Base-by-base conservation (phyloP, 495 filamentous ascomycete genomes). In the Daldinia childiae region DNA sequence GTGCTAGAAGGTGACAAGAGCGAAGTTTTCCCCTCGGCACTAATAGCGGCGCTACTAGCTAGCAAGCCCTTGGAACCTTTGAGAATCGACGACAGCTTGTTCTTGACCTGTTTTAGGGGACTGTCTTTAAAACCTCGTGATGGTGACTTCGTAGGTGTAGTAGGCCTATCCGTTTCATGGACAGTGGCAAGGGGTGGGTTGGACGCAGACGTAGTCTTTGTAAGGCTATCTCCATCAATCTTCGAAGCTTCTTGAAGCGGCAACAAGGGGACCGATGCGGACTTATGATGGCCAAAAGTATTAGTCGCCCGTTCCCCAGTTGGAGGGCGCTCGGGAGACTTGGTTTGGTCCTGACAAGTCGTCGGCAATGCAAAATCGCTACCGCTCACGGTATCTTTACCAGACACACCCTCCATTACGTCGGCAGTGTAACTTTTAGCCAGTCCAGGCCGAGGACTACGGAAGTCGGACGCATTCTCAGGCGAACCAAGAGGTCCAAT, bases 101-200 rank as follows among this genome's bases (percentile, higher is more conserved):
- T 91, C 81, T 96, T 97, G 17, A 94, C 93, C 54, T 93, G 91
- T 76, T 92, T 97, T 29, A 97, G 78, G 6, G 93, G 92, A 51
- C 90, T 94, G 65, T 94, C 93, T 58, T 84, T 82, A 72, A 90
- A 86, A 63, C 85, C 86, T 62, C 87, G 87, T 7, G 85, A 82
- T 15, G 92, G 92, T 12, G 92, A 93, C 50, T 90, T 91, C 24
- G 84, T 82, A 4, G 92, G 90, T 9, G 91, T 92, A 6, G 89
- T 89, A 27, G 89, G 85, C 32, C 79, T 74, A 11, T 82, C 82
- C 17, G 80, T 77, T 62, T 83, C 78, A 17, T 79, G 72, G 36
- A 81, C 76, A 2, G 76, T 70, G n/a, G 76, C 63, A 19, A 88
- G 77, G 27, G 83, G 76, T 14, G 89, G 85, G 66, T 90, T 88